These are phyloP conservation scores for Globisporangium cystogenes DNA, from an alignment of 352 stramenopile species.

Conservation along the genomic window DNA sequence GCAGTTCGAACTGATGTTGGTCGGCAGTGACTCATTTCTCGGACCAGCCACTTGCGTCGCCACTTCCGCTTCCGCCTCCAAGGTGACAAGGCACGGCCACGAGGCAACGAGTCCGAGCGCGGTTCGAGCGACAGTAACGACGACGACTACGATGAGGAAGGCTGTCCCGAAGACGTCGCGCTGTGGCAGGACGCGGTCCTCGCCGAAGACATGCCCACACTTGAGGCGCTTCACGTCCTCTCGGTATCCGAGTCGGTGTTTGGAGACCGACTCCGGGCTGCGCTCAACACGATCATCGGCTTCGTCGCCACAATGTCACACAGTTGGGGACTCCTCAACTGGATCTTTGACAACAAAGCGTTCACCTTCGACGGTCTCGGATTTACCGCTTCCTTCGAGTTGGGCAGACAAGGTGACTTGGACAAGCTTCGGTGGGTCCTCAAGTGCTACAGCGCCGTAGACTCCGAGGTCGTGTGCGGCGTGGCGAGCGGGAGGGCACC, in stretches of 20 bases:
- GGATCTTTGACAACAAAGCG: not conserved
- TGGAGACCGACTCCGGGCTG: not conserved
- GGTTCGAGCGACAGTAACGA: too few species aligned
- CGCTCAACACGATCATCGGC: not conserved
- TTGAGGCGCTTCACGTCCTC: constrained; percentile 1
- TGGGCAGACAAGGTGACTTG: not conserved
- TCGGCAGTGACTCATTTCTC: too few species aligned
- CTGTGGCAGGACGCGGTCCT: too few species aligned
- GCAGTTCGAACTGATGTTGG: too few species aligned
- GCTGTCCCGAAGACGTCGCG: too few species aligned
- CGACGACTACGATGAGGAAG: too few species aligned
- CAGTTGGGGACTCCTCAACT: constrained; percentile 1
- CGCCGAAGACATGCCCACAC: not conserved
- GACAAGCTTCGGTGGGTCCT: not conserved
- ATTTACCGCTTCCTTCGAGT: not conserved
- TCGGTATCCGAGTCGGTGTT: not conserved
- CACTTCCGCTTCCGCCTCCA: too few species aligned
- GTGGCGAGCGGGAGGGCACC: constrained; percentile 12
- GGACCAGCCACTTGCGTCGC: too few species aligned
- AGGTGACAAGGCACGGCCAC: too few species aligned
- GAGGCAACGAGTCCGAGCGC: too few species aligned
- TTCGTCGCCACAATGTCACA: not conserved
- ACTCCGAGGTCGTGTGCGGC: not conserved
- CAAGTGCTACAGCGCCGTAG: not conserved
- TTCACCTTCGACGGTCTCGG: not conserved